Evolutionary conservation across 768 basidiomycete species (phyloP), one percentile per base, ranked within the genome.

Genomic region (Paxillus rubicundulus): DNA sequence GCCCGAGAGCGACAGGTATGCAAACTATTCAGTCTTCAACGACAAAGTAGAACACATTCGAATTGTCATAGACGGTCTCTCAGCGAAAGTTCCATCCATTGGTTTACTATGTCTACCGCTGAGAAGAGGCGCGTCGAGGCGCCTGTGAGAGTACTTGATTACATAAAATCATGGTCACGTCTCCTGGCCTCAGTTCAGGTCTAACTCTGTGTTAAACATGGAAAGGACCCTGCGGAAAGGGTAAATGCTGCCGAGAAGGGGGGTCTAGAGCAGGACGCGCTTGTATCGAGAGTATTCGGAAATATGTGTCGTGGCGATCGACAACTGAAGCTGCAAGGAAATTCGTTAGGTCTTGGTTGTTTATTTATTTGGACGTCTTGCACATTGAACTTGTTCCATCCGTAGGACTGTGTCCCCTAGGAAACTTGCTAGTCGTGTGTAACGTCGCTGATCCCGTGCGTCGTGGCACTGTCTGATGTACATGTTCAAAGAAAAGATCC

Each of bases 331-430:
- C 24, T 24, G 24, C 24, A 24, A 24, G 24, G 24, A 6, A 24
- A 24, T 24, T 24, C 24, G 24, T 24, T 24, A 24, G 4, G 24
- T 24, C 24, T 24, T 24, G 24, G 24, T 24, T 24, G 24, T 2
- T 24, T 24, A 92, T 88, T 24, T 24, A 24, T 4, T 24, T 24
- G 24, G 5, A 24, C 24, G 24, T 24, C 24, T 24, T 24, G 4
- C 24, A 24, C 24, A 24, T 24, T 24, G 24, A 24, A 24, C 24
- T 24, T 6, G 24, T 24, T 24, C 24, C 24, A 6, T 24, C 24
- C 24, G 24, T 24, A 24, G 4, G 6, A 24, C n/a, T 4, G 24
- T 24, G 24, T 24, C 24, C 24, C 24, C 5, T 24, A 24, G 24
- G 24, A 24, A 24, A 24, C 24, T 24, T 6, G 24, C 24, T 24